These are phyloP conservation scores for Chalciporus piperatus DNA, from an alignment of 768 basidiomycete species.

Conservation along the genomic window DNA sequence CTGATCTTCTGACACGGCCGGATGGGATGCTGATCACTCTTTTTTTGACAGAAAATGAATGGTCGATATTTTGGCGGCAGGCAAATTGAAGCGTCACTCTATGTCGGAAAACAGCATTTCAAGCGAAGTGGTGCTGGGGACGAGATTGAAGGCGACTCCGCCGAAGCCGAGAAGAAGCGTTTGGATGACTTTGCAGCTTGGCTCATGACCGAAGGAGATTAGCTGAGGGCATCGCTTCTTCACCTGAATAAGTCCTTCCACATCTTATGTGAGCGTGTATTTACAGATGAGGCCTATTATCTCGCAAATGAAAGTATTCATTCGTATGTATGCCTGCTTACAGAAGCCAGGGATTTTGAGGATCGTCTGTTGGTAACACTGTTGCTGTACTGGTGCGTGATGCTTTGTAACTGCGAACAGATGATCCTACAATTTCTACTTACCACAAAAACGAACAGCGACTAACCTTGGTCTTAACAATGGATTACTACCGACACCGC, in stretches of 20 bases:
- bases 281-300: too few relatives aligned
- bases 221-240: not conserved
- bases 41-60: constrained; percentile 79
- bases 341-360: too few relatives aligned
- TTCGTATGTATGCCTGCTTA: too few relatives aligned
- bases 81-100: constrained; percentile 77
- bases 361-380: too few relatives aligned
- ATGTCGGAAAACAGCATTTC: constrained; percentile 79
- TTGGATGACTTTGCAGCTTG: constrained; percentile 87
- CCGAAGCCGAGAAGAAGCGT: constrained; percentile 77
- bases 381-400: too few relatives aligned
- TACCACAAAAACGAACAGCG: too few relatives aligned
- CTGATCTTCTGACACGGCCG: not conserved
- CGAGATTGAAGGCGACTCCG: constrained; percentile 60
- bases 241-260: not conserved
- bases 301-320: too few relatives aligned
- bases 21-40: not conserved
- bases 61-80: constrained; percentile 88
- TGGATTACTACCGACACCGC: too few relatives aligned
- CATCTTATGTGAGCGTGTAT: not conserved
- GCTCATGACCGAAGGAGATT: constrained; percentile 82
- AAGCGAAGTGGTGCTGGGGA: constrained; percentile 68
- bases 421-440: too few relatives aligned
- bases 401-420: too few relatives aligned
- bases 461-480: too few relatives aligned